Evolutionary conservation across 1,284 basidiomycete genomes (phyloP), one percentile per base, ranked within the genome.

Genomic region (Cronartium ribicola): DNA sequence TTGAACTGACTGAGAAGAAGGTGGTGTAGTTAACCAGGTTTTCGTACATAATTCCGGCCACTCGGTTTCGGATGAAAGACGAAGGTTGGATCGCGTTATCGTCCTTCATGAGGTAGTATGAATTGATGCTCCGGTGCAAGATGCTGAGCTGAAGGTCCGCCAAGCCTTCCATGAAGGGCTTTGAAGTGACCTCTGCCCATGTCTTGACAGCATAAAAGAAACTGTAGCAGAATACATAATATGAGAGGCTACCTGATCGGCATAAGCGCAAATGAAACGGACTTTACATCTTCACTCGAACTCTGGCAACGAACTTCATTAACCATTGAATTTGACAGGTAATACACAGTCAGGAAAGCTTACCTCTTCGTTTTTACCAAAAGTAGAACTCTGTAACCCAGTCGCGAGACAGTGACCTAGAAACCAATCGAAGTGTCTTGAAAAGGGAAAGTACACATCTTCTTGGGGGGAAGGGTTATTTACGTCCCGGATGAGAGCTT

Each of bases 371-470:
- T 76, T 74, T 59, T 76, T 76, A 13, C 75, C 75, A 60, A 75
- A 66, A 14, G 66, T 57, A 29, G 37, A 62, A 20, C 40, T 57
- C 20, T 74, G 51, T 1, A 75, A 41, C 29, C 75, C 75, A 37
- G 66, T 72, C 14, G 75, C 75, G 14, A 72, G 51, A 66, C 70
- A 65, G 43, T 76, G 75, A 8, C 75, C 75, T 22, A 76, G 51
- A 41, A 67, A 76, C 75, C 75, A 76, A 66, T 76, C 75, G n/a
- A 76, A 76, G 29, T 68, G 66, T 44, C 75, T 59, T 43, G 67
- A 75, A 20, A 74, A 51, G 3, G 66, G 74, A 37, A 74, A 74
- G 41, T 62, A 67, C 1, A 57, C 17, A 44, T 74, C 65, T 3
- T 51, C 22, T 40, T 39, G 29, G 10, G 48, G 48, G 63, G 59